Conservation (phyloP, 2,329 filamentous ascomycete genomes). For the Aspergillus costaricaensis region DNA sequence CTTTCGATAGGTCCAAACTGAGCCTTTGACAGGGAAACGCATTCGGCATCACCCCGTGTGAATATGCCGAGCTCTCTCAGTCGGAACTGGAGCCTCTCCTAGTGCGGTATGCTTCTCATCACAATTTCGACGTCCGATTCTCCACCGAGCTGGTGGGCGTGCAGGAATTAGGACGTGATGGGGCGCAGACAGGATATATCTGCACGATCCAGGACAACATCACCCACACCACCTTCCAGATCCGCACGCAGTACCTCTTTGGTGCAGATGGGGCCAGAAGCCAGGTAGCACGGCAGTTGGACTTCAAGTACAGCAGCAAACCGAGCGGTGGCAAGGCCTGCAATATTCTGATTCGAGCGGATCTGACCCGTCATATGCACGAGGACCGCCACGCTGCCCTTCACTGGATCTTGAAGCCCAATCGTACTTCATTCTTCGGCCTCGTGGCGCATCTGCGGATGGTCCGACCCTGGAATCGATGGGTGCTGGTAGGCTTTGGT, state of each 20-base stretch:
- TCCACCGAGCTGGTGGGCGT: too few relatives aligned
- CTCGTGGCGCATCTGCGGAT: background rate
- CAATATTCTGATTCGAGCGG: background rate
- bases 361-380: background rate
- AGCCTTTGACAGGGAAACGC: too few relatives aligned
- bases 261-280: slow-evolving; percentile 5
- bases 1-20: too few relatives aligned
- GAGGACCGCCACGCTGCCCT: background rate
- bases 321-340: slow-evolving; percentile 2
- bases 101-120: too few relatives aligned
- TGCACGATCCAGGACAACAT: too few relatives aligned
- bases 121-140: too few relatives aligned
- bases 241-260: background rate
- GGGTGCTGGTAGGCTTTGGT: slow-evolving; percentile 3
- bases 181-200: too few relatives aligned
- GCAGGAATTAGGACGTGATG: too few relatives aligned
- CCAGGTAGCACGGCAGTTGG: background rate
- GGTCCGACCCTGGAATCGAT: background rate
- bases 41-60: too few relatives aligned
- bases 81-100: too few relatives aligned
- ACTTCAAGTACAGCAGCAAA: slow-evolving; percentile 3
- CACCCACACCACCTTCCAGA: too few relatives aligned
- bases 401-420: slow-evolving; percentile 5
- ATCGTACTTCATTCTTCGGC: background rate
- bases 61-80: too few relatives aligned